Percentiles rank a stretch among this genome's conserved stretches.
phyloP scores from a whole-genome alignment of 441 rosid species.

The Cnidoscolus chayamansa region DNA sequence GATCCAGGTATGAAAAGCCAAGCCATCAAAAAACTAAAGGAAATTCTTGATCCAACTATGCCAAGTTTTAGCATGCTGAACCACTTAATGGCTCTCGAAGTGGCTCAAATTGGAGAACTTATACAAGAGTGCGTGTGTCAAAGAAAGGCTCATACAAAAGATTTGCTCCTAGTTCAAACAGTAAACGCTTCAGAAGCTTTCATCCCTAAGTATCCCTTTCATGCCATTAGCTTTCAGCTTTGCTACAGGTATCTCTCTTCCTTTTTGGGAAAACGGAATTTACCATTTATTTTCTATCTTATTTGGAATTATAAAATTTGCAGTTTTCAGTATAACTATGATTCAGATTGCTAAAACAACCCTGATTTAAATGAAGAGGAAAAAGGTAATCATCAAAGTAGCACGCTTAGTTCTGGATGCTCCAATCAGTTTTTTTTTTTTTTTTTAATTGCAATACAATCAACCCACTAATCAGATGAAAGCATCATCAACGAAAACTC shows the following conservation, averaged over 20 bases:
- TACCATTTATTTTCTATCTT: neutral
- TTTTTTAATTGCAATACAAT: no score
- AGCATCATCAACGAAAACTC: conserved; percentile 18
- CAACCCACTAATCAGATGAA: no score
- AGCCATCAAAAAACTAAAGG: neutral
- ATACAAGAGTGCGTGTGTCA: neutral
- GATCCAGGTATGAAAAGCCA: neutral
- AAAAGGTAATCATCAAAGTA: neutral
- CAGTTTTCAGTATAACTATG: no score
- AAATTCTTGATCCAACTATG: neutral
- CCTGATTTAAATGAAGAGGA: neutral
- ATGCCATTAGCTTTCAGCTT: no score
- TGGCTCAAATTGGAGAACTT: neutral
- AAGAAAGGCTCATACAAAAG: neutral
- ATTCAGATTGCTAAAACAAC: no score
- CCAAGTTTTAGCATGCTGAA: neutral
- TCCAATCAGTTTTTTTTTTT: neutral
- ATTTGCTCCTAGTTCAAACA: neutral
- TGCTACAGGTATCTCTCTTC: conserved; percentile 77
- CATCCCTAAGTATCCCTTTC: neutral
- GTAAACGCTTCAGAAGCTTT: neutral
- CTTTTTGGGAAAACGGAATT: conserved; percentile 42
- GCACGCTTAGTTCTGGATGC: neutral
- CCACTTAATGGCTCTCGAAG: neutral
- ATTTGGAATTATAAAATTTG: no score